Conservation (phyloP, 1,139 yeast species). For the Diutina rugosa region DNA sequence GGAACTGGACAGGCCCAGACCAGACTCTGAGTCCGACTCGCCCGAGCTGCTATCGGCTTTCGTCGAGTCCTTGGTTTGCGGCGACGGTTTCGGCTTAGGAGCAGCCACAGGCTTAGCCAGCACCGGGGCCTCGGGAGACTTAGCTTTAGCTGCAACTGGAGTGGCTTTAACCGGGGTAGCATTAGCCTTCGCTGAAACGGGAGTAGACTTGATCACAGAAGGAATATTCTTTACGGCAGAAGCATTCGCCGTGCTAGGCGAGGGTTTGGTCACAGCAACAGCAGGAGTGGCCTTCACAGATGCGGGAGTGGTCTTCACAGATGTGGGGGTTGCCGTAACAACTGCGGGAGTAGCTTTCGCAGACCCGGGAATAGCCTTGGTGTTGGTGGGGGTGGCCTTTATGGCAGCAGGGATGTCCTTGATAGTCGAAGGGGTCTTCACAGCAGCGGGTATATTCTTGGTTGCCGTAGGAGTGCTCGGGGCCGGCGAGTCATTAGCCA, state of each 20-base stretch:
- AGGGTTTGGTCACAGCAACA: neutral
- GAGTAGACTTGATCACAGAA: neutral
- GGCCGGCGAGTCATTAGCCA: no score
- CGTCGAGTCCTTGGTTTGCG: neutral
- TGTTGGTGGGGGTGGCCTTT: neutral
- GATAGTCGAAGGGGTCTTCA: no score
- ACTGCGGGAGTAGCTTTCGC: neutral
- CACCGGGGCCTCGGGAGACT: neutral
- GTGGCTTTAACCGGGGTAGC: neutral
- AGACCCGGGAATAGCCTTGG: neutral
- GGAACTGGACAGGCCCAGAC: neutral
- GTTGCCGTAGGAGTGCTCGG: no score
- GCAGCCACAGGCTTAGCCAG: neutral
- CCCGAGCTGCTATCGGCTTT: neutral
- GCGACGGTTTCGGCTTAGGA: neutral
- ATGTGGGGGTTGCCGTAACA: neutral
- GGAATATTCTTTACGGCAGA: neutral
- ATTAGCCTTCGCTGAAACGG: neutral
- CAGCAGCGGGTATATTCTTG: no score
- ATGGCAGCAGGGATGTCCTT: neutral
- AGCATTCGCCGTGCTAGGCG: neutral
- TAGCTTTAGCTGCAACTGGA: neutral
- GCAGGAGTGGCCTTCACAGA: neutral
- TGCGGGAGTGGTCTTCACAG: neutral
- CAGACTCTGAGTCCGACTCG: neutral